Evolutionary conservation across 176 grass and related monocot species (phyloP).

Genomic region (Musa schizocarpa): DNA sequence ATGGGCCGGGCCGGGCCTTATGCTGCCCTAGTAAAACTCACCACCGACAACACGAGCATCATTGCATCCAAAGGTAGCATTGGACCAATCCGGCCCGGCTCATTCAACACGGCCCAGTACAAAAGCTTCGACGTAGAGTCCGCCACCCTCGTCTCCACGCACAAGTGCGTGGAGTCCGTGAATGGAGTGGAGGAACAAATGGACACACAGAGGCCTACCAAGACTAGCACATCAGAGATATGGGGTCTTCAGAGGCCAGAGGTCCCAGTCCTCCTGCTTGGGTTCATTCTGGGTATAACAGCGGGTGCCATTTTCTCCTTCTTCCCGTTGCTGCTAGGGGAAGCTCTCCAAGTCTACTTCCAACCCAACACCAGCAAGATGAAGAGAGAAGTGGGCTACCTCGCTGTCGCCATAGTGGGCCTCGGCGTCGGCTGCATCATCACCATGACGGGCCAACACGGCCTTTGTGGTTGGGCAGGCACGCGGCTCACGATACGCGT

Average conservation of each 20-base stretch:
- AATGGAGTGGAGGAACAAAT: background rate
- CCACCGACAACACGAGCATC: constrained; percentile 1
- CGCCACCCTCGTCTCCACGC: constrained; percentile 1
- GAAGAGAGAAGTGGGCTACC: constrained; percentile 37
- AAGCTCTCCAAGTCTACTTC: constrained; percentile 53
- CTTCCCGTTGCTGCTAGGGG: constrained; percentile 51
- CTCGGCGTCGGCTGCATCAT: constrained; percentile 46
- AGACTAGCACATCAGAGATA: background rate
- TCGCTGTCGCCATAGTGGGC: constrained; percentile 32
- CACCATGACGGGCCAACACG: constrained; percentile 56
- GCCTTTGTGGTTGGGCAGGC: constrained; percentile 48
- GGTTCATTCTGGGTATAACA: constrained; percentile 38
- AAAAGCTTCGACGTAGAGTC: constrained; percentile 32
- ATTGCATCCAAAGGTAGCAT: too few species aligned
- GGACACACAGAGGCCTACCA: background rate
- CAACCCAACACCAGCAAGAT: constrained; percentile 25
- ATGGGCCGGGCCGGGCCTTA: constrained; percentile 31
- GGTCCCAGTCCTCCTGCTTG: constrained; percentile 32
- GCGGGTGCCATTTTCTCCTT: constrained; percentile 51
- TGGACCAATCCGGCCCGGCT: background rate
- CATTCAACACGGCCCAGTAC: background rate
- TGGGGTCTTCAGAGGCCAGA: constrained; percentile 34
- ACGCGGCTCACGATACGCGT: constrained; percentile 38
- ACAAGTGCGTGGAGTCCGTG: constrained; percentile 18
- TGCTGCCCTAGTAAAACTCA: constrained; percentile 32